These are phyloP conservation scores for Lathyrus oleraceus DNA, from an alignment of 306 rosid genomes.

Conservation along the genomic window DNA sequence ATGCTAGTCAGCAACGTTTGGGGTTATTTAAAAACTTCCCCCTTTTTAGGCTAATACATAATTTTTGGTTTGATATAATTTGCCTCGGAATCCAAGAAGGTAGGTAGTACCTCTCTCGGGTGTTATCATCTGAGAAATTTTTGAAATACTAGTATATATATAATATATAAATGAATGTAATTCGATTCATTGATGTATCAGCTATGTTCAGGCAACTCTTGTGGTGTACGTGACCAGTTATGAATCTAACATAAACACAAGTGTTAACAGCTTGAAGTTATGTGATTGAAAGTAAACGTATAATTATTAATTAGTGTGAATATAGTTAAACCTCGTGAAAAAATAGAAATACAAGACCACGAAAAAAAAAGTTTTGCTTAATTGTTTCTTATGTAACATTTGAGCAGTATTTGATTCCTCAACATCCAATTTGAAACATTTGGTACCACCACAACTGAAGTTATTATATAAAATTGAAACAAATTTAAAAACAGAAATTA, in stretches of 20 bases:
- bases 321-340: background rate
- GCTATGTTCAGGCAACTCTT: background rate
- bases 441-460: no score
- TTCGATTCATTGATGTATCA: background rate
- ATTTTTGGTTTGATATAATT: constrained; percentile 13
- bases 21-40: constrained; percentile 5
- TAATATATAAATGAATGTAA: background rate
- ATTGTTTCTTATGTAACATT: no score
- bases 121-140: constrained; percentile 10
- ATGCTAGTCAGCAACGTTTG: constrained; percentile 18
- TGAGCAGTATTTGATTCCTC: no score
- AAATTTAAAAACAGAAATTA: no score
- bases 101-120: background rate
- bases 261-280: background rate
- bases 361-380: no score
- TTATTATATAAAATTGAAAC: no score
- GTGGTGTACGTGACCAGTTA: background rate
- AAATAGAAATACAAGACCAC: no score
- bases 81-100: constrained; percentile 16
- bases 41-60: constrained; percentile 16
- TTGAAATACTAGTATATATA: constrained; percentile 27
- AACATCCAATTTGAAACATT: no score
- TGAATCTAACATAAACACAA: background rate
- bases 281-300: background rate
- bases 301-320: background rate